Base-by-base conservation (phyloP, 768 basidiomycete species). In the Psilocybe tampanensis region DNA sequence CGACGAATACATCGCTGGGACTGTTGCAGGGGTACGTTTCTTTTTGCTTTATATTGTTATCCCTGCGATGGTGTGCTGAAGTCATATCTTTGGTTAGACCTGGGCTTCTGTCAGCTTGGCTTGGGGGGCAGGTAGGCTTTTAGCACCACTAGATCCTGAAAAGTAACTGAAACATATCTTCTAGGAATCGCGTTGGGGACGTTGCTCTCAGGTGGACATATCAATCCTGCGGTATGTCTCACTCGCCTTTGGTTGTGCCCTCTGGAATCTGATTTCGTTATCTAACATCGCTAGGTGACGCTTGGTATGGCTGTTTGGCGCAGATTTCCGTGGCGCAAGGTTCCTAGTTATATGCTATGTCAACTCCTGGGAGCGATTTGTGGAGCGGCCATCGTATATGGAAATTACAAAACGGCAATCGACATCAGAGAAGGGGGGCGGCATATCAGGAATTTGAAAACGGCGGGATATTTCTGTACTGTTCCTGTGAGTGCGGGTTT, bases 241-340 rank as follows among this genome's bases (percentile, higher is more conserved):
- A 13, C 19, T 21, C 21, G 18, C n/a, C n/a, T 32, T 34, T 45
- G n/a, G 1, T 32, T 34, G 1, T 8, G 17, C 11, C 1, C 12
- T 8, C 9, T 44, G 9, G 41, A 2, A 19, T 44, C 44, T 2
- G 13, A 23, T 36, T n/a, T 34, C 33, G 33, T n/a, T n/a, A n/a
- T n/a, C n/a, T n/a, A 34, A 34, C 15, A 4, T 17, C 22, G 13
- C 12, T 48, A 86, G 86, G 77, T 91, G n/a, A 93, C 90, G n/a
- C 72, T 93, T 47, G 80, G 84, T 12, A 66, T 91, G 52, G 88
- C 87, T 2, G 75, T 83, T 3, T 84, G 84, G 68, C 84, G 89
- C 52, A 78, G 77, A 41, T 92, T 92, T 69, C 87, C 91, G 1
- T 88, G 88, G 86, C 78, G 76, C 60, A 92, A 92, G 64, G 90